Conservation (phyloP, 2,329 filamentous ascomycete genomes). For the Coniochaeta sp. region DNA sequence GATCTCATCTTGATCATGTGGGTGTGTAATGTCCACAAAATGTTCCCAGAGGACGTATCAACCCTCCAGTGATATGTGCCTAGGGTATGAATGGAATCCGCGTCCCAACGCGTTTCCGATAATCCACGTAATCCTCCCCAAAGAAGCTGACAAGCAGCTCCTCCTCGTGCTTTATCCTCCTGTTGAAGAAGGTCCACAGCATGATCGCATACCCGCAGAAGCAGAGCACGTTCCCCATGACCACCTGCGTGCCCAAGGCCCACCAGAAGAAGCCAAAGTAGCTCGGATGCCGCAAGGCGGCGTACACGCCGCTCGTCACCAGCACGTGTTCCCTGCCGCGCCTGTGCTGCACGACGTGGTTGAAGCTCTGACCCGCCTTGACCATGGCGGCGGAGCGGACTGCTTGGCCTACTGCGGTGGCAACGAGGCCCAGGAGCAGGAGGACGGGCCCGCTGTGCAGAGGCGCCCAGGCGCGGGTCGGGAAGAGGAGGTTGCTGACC, state of each 20-base stretch:
- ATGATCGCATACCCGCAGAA: slow-evolving; percentile 66
- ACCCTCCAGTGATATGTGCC: not conserved
- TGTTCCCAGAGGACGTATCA: not conserved
- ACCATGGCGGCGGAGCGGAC: slow-evolving; percentile 80
- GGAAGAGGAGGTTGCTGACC: slow-evolving; percentile 49
- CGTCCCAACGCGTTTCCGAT: slow-evolving; percentile 62
- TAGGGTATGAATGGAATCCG: slow-evolving; percentile 68
- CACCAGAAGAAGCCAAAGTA: slow-evolving; percentile 99
- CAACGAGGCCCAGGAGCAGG: slow-evolving; percentile 48
- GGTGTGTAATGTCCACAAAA: too few species aligned
- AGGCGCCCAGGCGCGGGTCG: slow-evolving; percentile 37
- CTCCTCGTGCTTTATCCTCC: slow-evolving; percentile 73
- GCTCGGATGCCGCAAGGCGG: slow-evolving; percentile 70
- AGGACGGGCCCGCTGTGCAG: slow-evolving; percentile 32
- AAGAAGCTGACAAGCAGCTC: slow-evolving; percentile 73
- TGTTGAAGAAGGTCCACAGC: slow-evolving; percentile 78
- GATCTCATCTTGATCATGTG: not conserved
- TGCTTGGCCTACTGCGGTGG: slow-evolving; percentile 64
- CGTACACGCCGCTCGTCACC: slow-evolving; percentile 79
- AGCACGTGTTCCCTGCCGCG: slow-evolving; percentile 64
- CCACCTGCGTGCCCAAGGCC: slow-evolving; percentile 88
- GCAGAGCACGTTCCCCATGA: slow-evolving; percentile 78
- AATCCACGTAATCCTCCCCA: slow-evolving; percentile 69
- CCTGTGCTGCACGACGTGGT: slow-evolving; percentile 71
- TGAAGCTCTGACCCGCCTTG: slow-evolving; percentile 85